These are phyloP conservation scores for Citrus inodora DNA, from an alignment of 345 rosid species.

Conservation along the genomic window DNA sequence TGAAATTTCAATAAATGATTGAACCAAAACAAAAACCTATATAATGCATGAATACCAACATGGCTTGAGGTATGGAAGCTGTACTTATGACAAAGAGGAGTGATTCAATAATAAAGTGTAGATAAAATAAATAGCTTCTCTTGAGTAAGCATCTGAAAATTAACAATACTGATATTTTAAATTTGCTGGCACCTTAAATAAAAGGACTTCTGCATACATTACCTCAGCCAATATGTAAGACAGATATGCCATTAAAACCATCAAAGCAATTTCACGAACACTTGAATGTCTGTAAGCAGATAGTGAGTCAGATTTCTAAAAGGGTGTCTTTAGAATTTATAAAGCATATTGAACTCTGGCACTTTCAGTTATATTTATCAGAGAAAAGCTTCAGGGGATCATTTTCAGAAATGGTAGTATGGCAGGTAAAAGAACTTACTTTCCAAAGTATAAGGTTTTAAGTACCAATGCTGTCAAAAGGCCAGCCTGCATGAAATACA, in stretches of 20 bases:
- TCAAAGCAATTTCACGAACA: conserved; percentile 62
- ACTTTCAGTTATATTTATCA: background rate
- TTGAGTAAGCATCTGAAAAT: background rate
- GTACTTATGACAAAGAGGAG: background rate
- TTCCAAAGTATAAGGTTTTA: conserved; percentile 64
- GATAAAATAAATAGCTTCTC: background rate
- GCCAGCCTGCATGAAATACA: conserved; percentile 50
- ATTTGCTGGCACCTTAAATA: background rate
- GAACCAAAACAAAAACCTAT: background rate
- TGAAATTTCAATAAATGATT: background rate
- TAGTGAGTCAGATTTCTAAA: background rate
- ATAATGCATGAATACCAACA: background rate
- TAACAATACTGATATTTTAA: background rate
- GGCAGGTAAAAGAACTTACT: conserved; percentile 28
- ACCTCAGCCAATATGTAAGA: conserved; percentile 92
- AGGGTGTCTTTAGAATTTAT: background rate
- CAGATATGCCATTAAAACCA: conserved; percentile 86
- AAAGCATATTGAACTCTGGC: background rate
- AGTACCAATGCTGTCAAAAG: conserved; percentile 66
- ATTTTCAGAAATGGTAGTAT: background rate
- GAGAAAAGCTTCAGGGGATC: background rate
- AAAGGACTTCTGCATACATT: background rate
- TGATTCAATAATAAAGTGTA: background rate
- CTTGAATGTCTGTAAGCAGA: conserved; percentile 63
- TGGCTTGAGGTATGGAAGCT: background rate